These are phyloP conservation scores for Microsporum audouinii DNA, from an alignment of 2,329 filamentous ascomycete genomes.

Conservation along the genomic window DNA sequence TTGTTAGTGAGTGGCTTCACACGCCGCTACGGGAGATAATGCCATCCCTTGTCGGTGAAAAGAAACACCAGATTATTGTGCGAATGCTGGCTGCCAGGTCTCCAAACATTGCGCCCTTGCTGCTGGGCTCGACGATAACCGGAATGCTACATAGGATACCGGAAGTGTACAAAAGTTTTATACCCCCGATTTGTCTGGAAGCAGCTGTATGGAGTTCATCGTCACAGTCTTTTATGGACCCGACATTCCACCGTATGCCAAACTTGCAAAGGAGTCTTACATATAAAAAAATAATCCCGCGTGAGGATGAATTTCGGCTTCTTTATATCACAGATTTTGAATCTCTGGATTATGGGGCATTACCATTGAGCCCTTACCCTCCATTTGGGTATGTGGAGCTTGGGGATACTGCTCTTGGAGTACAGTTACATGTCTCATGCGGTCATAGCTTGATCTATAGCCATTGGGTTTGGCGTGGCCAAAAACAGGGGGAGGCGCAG, in stretches of 20 bases:
- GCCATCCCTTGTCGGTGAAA: slow-evolving; percentile 6
- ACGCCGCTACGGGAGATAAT: slow-evolving; percentile 4
- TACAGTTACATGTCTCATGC: slow-evolving; percentile 9
- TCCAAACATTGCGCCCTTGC: slow-evolving; percentile 9
- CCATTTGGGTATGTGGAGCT: slow-evolving; percentile 8
- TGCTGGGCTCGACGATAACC: slow-evolving; percentile 8
- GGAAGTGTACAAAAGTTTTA: not conserved
- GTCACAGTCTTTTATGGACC: slow-evolving; percentile 4
- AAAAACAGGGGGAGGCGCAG: not conserved
- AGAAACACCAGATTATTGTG: slow-evolving; percentile 5
- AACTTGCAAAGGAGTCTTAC: slow-evolving; percentile 3
- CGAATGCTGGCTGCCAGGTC: slow-evolving; percentile 8
- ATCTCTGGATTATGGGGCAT: not conserved
- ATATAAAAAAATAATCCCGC: slow-evolving; percentile 6
- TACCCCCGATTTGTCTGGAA: slow-evolving; percentile 8
- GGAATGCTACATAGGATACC: slow-evolving; percentile 9
- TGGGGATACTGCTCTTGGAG: slow-evolving; percentile 8
- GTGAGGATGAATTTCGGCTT: slow-evolving; percentile 11
- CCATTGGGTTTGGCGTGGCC: slow-evolving; percentile 9
- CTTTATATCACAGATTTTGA: slow-evolving; percentile 8
- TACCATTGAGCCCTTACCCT: slow-evolving; percentile 8
- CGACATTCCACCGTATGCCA: slow-evolving; percentile 7
- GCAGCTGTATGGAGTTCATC: not conserved
- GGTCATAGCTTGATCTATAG: slow-evolving; percentile 8
- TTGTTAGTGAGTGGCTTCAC: slow-evolving; percentile 11